A percentile compares a stretch with the other conserved stretches of the same genome.
These are phyloP conservation scores for Thozetella sp. DNA, from an alignment of 495 filamentous ascomycete genomes.

Conservation along the genomic window DNA sequence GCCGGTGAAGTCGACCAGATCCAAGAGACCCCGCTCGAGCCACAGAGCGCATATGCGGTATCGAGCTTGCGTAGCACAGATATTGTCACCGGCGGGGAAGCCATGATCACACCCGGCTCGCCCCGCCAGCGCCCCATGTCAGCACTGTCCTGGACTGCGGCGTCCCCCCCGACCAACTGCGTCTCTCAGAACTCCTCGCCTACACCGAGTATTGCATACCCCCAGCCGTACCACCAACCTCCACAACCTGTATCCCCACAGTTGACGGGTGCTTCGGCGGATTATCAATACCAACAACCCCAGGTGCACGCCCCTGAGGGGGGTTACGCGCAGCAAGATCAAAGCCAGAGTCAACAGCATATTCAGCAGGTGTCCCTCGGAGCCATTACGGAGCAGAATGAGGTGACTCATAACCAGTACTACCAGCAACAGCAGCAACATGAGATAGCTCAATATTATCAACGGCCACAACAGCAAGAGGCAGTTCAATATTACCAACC, in stretches of 20 bases:
- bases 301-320: neutral
- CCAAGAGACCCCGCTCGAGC: neutral
- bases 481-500: neutral
- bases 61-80: neutral
- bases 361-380: neutral
- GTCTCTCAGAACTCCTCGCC: neutral
- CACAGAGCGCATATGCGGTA: neutral
- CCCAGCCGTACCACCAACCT: neutral
- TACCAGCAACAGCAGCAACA: neutral
- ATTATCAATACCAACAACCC: neutral
- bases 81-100: neutral
- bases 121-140: neutral
- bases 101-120: neutral
- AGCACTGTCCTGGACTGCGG: neutral
- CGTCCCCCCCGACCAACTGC: neutral
- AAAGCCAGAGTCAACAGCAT: too few species aligned
- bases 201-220: neutral
- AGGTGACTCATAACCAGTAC: neutral
- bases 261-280: neutral
- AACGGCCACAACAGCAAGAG: neutral
- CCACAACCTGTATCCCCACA: neutral
- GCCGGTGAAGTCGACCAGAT: neutral
- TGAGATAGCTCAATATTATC: neutral
- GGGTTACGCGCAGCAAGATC: neutral
- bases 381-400: neutral